phyloP scores from a whole-genome alignment of 2,329 filamentous ascomycete species.

The Aureobasidium namibiae region DNA sequence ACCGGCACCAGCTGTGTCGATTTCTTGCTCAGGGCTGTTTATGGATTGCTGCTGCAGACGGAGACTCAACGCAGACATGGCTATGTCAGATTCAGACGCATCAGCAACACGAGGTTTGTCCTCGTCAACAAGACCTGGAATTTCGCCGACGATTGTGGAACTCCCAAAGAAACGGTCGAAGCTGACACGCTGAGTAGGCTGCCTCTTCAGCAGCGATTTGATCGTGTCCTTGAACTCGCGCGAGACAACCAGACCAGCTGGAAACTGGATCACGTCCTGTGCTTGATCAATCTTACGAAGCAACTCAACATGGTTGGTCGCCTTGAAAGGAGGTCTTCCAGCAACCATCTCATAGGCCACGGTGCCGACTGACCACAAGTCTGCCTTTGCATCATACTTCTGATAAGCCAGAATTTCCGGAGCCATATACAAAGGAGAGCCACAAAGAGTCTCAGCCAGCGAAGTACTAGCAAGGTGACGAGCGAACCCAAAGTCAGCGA shows the following conservation, averaged over 20 bases:
- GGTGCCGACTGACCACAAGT: slow-evolving; percentile 95
- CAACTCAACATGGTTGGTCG: slow-evolving; percentile 88
- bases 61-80: slow-evolving; percentile 23
- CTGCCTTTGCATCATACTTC: slow-evolving; percentile 93
- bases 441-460: slow-evolving; percentile 90
- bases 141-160: slow-evolving; percentile 61
- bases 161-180: slow-evolving; percentile 82
- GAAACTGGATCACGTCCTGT: slow-evolving; percentile 78
- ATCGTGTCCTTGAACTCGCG: slow-evolving; percentile 74
- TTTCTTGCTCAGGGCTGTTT: slow-evolving; percentile 18
- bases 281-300: slow-evolving; percentile 84
- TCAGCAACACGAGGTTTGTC: slow-evolving; percentile 23
- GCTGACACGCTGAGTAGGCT: slow-evolving; percentile 72
- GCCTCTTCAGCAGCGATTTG: slow-evolving; percentile 71
- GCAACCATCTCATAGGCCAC: slow-evolving; percentile 94
- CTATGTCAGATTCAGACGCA: slow-evolving; percentile 18
- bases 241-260: slow-evolving; percentile 60
- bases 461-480: slow-evolving; percentile 83
- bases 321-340: slow-evolving; percentile 82
- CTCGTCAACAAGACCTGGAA: slow-evolving; percentile 73
- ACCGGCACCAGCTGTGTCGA: not conserved
- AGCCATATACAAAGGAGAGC: slow-evolving; percentile 96
- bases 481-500: slow-evolving; percentile 98
- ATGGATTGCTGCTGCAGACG: slow-evolving; percentile 25
- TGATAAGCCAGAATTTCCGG: slow-evolving; percentile 96